Evolutionary conservation across 805 yeast genomes (phyloP), one percentile per base, ranked within the genome.

Genomic region (Saccharomyces eubayanus): DNA sequence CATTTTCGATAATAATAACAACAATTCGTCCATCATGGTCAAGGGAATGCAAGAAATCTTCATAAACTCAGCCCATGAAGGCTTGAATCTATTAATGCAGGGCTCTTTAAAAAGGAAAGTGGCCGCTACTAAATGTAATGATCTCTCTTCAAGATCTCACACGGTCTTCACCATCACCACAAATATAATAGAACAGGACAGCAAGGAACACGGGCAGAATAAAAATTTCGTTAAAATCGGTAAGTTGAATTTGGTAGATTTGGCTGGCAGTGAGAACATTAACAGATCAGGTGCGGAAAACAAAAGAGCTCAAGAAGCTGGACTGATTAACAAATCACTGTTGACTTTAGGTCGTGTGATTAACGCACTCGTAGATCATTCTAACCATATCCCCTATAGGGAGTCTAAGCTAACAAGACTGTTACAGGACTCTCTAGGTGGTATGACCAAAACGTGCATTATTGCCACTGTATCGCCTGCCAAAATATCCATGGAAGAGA

Each of bases 211-310:
- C 16, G 43, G 43, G 8, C 43, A 36, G 20, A 36, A 36, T 16
- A 36, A 36, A 36, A 36, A 36, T 36, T 72, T 71, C 51, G 70
- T 77, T 49, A 75, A 79, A 58, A 70, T 75, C 45, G 84, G 89
- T 5, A 89, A 88, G 63, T 77, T 89, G 66, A 89, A 90, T 64
- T 72, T 90, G 8, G 97, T 91, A n/a, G 97, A 90, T 71, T 74
- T 91, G 60, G 97, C 97, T 0, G 97, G 97, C 1, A 86, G 95
- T 24, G 97, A 90, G 64, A 89, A 89, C 65, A 84, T 90, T 47
- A 80, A 76, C 58, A 74, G 89, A 58, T 86, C 96, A 0, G 97
- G 97, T 1, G 96, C 96, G 0, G 79, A 81, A 28, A 83, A 85
- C 64, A 83, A 81, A 62, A 77, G 96, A 41, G 97, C 96, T 0